Evolutionary conservation across 139 green algal genomes (phyloP), one percentile per base, ranked within the genome.

Genomic region (Trebouxia sp.): DNA sequence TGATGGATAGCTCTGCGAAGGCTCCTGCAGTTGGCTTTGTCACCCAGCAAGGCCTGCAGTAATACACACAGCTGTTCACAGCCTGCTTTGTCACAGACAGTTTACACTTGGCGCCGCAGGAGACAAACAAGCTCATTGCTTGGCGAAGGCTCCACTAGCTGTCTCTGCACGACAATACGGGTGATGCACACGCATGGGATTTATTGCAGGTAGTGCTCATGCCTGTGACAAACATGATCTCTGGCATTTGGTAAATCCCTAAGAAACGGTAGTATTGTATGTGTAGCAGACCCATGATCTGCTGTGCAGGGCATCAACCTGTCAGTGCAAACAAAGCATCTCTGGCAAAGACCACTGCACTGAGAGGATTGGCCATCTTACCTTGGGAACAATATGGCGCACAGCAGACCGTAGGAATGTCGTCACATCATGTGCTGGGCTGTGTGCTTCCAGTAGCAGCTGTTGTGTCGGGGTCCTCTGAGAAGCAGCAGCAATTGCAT

Each of bases 41-140:
- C 79, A 5, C 93, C 92, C 41, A 97, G 86, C 70, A 97, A 62
- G 30, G 35, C 76, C 82, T 85, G 82, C 77, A 74, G 8, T 7
- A 17, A 38, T 17, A 69, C 76, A 30, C 17, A 12, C 15, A 32
- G 12, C 12, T 24, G 15, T 1, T 76, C 22, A 3, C 50, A 58
- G 50, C 50, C 50, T 28, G 50, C 20, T 28, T 10, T 17, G 50
- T 22, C 50, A 58, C 50, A 58, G 50, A 22, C 22, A 22, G 20
- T 28, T 17, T 1, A 22, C 50, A 5, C 20, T 22, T 58, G 50
- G 20, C 22, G 50, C 3, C 22, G 50, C 50, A 58, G 50, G 50
- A 22, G 20, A 58, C 20, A 17, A 58, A 58, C 20, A 22, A 17
- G 26, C 50, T 6, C 50, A 3, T 58, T n/a, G n/a, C n/a, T n/a